phyloP scores from a whole-genome alignment of 1,284 basidiomycete genomes.

The Volvariella surrecta region DNA sequence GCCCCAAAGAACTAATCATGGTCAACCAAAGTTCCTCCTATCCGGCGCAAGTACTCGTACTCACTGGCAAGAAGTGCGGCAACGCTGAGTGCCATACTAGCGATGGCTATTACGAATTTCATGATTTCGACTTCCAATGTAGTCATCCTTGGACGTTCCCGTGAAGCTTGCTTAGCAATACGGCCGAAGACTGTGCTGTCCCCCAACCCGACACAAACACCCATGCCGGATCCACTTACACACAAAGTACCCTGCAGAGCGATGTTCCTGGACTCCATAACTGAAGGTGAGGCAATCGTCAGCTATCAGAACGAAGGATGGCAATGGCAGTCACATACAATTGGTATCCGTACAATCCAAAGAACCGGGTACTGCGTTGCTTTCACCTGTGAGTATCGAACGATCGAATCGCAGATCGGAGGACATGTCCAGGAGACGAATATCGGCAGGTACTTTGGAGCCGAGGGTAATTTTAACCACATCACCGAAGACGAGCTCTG shows the following conservation, averaged over 20 bases:
- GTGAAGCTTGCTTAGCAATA: conserved; percentile 44
- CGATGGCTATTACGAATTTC: conserved; percentile 35
- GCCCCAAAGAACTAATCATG: conserved; percentile 35
- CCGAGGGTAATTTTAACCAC: conserved; percentile 46
- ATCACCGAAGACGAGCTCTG: conserved; percentile 61
- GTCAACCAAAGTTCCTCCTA: too few species aligned
- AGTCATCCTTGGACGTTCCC: conserved; percentile 30
- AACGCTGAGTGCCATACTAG: conserved; percentile 27
- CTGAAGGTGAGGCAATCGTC: not conserved
- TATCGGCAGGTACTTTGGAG: conserved; percentile 65
- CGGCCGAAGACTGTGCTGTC: conserved; percentile 51
- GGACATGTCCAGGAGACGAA: conserved; percentile 51
- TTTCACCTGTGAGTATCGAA: conserved; percentile 53
- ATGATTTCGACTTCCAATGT: conserved; percentile 36
- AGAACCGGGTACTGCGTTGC: conserved; percentile 22
- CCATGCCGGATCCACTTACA: conserved; percentile 44
- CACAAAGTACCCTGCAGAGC: conserved; percentile 57
- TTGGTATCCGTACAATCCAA: conserved; percentile 23
- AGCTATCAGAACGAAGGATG: not conserved
- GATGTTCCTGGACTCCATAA: conserved; percentile 41
- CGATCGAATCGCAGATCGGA: conserved; percentile 52
- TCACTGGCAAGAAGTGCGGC: conserved; percentile 43
- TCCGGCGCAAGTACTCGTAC: too few species aligned
- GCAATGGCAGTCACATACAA: conserved; percentile 16
- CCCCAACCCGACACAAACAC: conserved; percentile 47